These are phyloP conservation scores for Exobasidium rhododendri DNA, from an alignment of 1,284 basidiomycete species.

Conservation along the genomic window DNA sequence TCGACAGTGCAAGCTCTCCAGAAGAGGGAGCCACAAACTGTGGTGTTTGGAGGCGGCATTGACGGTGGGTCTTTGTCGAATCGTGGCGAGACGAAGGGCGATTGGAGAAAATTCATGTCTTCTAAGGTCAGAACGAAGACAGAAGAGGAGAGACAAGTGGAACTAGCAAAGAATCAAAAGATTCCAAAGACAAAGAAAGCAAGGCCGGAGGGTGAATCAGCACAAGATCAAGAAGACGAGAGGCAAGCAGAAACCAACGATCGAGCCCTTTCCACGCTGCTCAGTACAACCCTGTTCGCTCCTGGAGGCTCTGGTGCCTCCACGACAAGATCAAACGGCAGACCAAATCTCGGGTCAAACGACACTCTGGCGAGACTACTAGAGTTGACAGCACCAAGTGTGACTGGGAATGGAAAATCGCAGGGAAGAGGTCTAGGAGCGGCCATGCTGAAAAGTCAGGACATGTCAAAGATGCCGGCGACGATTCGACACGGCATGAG, in stretches of 20 bases:
- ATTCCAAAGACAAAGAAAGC: neutral
- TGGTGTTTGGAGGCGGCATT: slow-evolving; percentile 8
- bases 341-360: slow-evolving; percentile 23
- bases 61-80: neutral
- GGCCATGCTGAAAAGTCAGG: slow-evolving; percentile 33
- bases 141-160: neutral
- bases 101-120: slow-evolving; percentile 16
- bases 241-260: slow-evolving; percentile 49
- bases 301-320: slow-evolving; percentile 25
- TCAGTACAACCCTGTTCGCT: slow-evolving; percentile 52
- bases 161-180: slow-evolving; percentile 1
- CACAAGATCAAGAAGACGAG: slow-evolving; percentile 30
- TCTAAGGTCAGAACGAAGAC: slow-evolving; percentile 5
- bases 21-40: neutral
- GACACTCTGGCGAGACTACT: slow-evolving; percentile 18
- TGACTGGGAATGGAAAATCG: slow-evolving; percentile 28
- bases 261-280: slow-evolving; percentile 41
- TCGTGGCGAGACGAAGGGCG: neutral
- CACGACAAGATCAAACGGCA: slow-evolving; percentile 3
- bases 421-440: slow-evolving; percentile 45
- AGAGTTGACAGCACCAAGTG: slow-evolving; percentile 16
- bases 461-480: slow-evolving; percentile 44
- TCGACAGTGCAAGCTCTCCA: neutral
- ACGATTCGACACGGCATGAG: slow-evolving; percentile 41
- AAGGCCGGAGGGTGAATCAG: neutral